A percentile compares a stretch with the other conserved stretches of the same genome.
Conservation (phyloP, 179 eudicot genomes). For the Corrigiola litoralis region DNA sequence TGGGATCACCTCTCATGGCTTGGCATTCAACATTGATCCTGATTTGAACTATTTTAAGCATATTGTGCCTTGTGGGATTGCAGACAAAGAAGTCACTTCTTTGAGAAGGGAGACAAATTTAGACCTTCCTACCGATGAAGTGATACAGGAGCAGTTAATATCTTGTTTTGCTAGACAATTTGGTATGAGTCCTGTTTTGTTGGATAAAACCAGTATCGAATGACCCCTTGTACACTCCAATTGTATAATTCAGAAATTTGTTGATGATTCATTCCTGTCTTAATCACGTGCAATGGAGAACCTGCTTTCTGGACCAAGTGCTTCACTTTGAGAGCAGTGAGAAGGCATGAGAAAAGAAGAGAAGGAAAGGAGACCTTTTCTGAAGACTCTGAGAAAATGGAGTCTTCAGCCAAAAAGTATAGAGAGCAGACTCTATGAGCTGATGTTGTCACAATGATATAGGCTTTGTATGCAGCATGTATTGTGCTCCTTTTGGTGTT, state of each 20-base stretch:
- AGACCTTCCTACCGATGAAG: constrained; percentile 61
- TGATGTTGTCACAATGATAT: too few relatives aligned
- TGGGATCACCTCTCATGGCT: constrained; percentile 78
- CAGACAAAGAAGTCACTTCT: constrained; percentile 74
- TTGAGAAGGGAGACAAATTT: constrained; percentile 52
- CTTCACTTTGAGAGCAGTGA: too few relatives aligned
- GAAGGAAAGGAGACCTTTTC: too few relatives aligned
- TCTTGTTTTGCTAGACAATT: constrained; percentile 61
- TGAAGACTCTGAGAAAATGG: too few relatives aligned
- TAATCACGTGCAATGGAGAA: neutral
- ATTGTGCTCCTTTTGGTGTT: too few relatives aligned
- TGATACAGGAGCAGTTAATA: constrained; percentile 62
- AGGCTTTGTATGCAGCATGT: too few relatives aligned
- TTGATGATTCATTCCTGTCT: neutral
- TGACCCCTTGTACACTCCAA: constrained; percentile 14
- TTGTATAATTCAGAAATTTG: neutral
- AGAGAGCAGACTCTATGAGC: too few relatives aligned
- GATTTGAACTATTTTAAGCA: constrained; percentile 67
- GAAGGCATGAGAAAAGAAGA: too few relatives aligned
- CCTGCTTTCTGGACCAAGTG: too few relatives aligned
- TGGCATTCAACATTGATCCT: constrained; percentile 85
- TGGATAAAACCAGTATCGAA: constrained; percentile 26
- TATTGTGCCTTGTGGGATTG: constrained; percentile 84
- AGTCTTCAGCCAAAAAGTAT: too few relatives aligned
- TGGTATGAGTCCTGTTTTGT: constrained; percentile 32